A percentile compares a stretch with the other conserved stretches of the same genome.
Conservation (phyloP, 2,329 filamentous ascomycete genomes). For the Cordyceps farinosa region DNA sequence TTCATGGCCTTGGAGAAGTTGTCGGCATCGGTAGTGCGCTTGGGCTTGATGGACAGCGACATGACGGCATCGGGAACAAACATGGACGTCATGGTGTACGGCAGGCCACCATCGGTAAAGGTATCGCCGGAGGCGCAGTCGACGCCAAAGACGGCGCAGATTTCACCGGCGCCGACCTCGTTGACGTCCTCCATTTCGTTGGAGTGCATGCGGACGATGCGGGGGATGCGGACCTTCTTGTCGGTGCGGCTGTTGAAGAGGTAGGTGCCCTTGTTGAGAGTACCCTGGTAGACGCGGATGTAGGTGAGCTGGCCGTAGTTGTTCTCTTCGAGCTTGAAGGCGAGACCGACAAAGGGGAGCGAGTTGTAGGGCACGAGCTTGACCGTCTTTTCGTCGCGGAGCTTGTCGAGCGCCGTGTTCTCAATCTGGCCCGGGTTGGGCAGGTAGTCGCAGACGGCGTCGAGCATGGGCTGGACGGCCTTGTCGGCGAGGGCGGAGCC, state of each 20-base stretch:
- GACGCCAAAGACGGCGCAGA: conserved; percentile 96
- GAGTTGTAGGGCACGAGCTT: conserved; percentile 91
- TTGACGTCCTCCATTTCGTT: conserved; percentile 98
- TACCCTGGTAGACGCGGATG: conserved; percentile 95
- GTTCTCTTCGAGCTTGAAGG: conserved; percentile 98
- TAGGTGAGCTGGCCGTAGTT: conserved; percentile 98
- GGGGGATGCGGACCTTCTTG: conserved; percentile 94
- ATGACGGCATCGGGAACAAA: conserved; percentile 97
- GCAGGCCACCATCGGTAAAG: conserved; percentile 89
- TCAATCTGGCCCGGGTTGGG: conserved; percentile 87
- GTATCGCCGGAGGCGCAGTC: conserved; percentile 98
- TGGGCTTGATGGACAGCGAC: conserved; percentile 94
- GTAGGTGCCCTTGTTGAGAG: conserved; percentile 80
- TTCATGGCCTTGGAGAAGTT: conserved; percentile 99
- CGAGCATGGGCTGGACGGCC: conserved; percentile 92
- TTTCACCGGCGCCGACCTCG: conserved; percentile 93
- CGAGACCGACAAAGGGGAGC: conserved; percentile 88
- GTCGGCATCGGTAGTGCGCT: conserved; percentile 83
- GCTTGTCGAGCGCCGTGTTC: conserved; percentile 83
- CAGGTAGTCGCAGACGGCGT: conserved; percentile 92
- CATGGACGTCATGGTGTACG: conserved; percentile 97
- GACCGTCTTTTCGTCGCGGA: conserved; percentile 72
- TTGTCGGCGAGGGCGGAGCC: conserved; percentile 94
- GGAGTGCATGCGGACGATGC: conserved; percentile 98
- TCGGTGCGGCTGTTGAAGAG: conserved; percentile 91